Evolutionary conservation across 495 filamentous ascomycete genomes (phyloP).

Genomic region (Glutinoglossum americanum): DNA sequence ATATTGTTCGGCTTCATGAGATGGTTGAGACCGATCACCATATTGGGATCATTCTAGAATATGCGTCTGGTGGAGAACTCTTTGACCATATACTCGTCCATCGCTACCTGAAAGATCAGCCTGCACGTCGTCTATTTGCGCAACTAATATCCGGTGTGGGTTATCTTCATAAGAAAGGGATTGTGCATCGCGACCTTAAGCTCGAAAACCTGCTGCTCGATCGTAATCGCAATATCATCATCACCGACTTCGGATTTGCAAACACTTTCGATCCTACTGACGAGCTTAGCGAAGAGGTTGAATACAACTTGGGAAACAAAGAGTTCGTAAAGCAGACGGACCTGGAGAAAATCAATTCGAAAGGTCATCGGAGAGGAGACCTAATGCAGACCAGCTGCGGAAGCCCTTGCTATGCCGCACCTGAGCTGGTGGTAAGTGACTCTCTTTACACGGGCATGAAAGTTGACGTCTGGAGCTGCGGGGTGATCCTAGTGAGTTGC

Average conservation of each 20-base stretch:
- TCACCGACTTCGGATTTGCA: conserved; percentile 97
- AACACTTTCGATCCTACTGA: conserved; percentile 88
- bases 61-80: conserved; percentile 89
- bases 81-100: conserved; percentile 98
- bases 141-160: conserved; percentile 93
- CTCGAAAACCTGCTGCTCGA: conserved; percentile 92
- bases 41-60: conserved; percentile 96
- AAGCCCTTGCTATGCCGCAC: conserved; percentile 87
- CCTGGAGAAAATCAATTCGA: conserved; percentile 38
- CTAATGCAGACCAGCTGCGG: conserved; percentile 67
- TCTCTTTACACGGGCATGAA: conserved; percentile 92
- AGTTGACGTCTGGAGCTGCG: conserved; percentile 98
- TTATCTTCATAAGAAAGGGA: conserved; percentile 97
- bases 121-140: conserved; percentile 78
- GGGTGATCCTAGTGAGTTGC: conserved; percentile 81
- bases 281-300: conserved; percentile 75
- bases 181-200: conserved; percentile 94
- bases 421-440: conserved; percentile 93
- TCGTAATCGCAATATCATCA: conserved; percentile 95
- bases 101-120: conserved; percentile 81
- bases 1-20: conserved; percentile 92
- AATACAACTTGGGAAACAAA: conserved; percentile 57
- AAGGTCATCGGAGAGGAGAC: conserved; percentile 43
- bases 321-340: conserved; percentile 64
- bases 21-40: conserved; percentile 95